phyloP scores from a whole-genome alignment of 228 moss, liverwort and hornwort species.

The Sphagnum fallax region DNA sequence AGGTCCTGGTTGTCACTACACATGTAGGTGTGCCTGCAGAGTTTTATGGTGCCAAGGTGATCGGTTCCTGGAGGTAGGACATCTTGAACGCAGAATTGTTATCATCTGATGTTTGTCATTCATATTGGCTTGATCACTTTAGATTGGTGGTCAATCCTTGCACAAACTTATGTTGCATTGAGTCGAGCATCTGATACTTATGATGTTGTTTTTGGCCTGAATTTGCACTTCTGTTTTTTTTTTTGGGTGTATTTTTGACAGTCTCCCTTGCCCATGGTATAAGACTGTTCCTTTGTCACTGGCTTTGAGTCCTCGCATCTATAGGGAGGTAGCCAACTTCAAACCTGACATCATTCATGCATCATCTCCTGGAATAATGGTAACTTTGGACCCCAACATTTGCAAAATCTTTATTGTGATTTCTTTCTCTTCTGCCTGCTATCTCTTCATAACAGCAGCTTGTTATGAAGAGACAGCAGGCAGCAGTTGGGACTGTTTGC shows the following conservation, averaged over 20 bases:
- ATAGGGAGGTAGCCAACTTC: slow-evolving; percentile 77
- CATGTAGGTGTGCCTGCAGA: slow-evolving; percentile 52
- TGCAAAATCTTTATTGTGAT: no score
- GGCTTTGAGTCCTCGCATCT: slow-evolving; percentile 93
- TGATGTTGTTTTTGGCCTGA: no score
- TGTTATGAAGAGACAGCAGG: no score
- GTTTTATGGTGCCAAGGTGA: slow-evolving; percentile 52
- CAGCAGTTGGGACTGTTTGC: no score
- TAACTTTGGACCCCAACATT: slow-evolving; percentile 4
- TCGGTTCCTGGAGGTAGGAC: slow-evolving; percentile 52
- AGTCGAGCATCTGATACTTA: no score
- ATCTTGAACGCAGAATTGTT: no score
- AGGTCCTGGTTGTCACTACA: slow-evolving; percentile 59
- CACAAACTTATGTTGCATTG: no score
- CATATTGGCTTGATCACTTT: no score
- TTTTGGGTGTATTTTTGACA: slow-evolving; percentile 10
- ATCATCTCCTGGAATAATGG: slow-evolving; percentile 96
- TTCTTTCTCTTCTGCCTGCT: no score
- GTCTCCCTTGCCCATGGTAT: slow-evolving; percentile 85
- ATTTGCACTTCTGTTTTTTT: no score
- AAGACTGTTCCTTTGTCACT: slow-evolving; percentile 71
- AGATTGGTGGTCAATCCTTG: no score
- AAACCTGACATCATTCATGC: slow-evolving; percentile 96
- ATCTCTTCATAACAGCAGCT: no score
- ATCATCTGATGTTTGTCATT: slow-evolving; percentile 5